Percentiles rank a stretch among this genome's conserved stretches.
phyloP scores from a whole-genome alignment of 257 asterid species.

The Cruciata laevipes region DNA sequence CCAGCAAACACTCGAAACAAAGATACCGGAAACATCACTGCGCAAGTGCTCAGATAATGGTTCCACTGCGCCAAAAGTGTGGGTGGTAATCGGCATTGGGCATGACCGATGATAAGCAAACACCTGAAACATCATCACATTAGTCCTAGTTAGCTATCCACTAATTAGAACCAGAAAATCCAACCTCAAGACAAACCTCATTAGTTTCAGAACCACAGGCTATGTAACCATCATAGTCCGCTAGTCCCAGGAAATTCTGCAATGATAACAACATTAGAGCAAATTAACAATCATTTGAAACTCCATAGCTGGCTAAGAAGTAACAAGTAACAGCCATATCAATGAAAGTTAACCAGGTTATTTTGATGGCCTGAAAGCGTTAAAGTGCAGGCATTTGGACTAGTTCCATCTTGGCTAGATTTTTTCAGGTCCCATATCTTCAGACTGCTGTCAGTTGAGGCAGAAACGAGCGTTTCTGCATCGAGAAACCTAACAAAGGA shows the following conservation, averaged over 20 bases:
- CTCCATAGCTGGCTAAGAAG: not conserved
- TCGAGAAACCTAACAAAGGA: constrained; percentile 73
- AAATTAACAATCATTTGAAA: not conserved
- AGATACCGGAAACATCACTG: constrained; percentile 27
- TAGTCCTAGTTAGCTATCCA: not conserved
- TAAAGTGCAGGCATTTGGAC: constrained; percentile 55
- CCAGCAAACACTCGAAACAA: constrained; percentile 75
- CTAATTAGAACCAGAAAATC: not conserved
- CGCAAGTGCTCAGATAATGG: constrained; percentile 31
- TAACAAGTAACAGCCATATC: not conserved
- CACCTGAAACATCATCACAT: constrained; percentile 37
- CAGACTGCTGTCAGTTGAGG: constrained; percentile 87
- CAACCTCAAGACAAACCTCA: constrained; percentile 39
- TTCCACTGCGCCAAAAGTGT: constrained; percentile 38
- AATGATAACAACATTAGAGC: not conserved
- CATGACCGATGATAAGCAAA: constrained; percentile 49
- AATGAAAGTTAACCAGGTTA: constrained; percentile 45
- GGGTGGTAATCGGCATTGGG: constrained; percentile 54
- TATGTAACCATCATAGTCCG: constrained; percentile 79
- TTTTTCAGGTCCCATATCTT: constrained; percentile 90
- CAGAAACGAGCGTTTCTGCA: constrained; percentile 64
- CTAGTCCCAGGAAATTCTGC: constrained; percentile 90
- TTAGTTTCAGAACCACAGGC: constrained; percentile 95
- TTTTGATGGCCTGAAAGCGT: constrained; percentile 83
- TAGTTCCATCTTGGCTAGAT: constrained; percentile 43